Percentiles rank a stretch among this genome's conserved stretches.
Conservation (phyloP, 768 basidiomycete species). For the Boletus barrowsii region DNA sequence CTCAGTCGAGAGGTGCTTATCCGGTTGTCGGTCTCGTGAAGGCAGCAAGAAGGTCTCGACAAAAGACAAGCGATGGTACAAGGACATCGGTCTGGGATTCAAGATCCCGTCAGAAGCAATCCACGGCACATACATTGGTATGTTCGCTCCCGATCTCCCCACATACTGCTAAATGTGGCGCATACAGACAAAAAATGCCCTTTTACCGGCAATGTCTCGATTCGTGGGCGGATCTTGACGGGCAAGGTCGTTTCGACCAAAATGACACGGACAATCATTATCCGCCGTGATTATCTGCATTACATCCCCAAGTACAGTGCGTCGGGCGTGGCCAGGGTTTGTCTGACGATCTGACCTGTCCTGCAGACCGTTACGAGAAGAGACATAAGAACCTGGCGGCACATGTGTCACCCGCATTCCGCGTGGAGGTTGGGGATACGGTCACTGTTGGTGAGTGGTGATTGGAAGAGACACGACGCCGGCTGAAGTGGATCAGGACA, state of each 20-base stretch:
- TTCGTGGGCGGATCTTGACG: conserved; percentile 97
- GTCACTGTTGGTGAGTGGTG: conserved; percentile 86
- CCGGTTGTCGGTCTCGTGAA: conserved; percentile 14
- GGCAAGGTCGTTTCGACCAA: conserved; percentile 98
- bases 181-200: conserved; percentile 97
- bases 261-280: conserved; percentile 98
- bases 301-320: conserved; percentile 98
- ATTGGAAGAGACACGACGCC: not conserved
- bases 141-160: conserved; percentile 30
- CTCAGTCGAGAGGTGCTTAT: conserved; percentile 8
- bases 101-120: conserved; percentile 97
- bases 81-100: conserved; percentile 96
- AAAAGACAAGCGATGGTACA: conserved; percentile 98
- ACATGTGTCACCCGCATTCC: conserved; percentile 98
- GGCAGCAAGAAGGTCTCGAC: conserved; percentile 90
- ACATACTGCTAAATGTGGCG: not conserved
- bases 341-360: conserved; percentile 6
- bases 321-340: conserved; percentile 29
- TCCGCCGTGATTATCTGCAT: conserved; percentile 92
- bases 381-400: conserved; percentile 98
- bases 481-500: conserved; percentile 56
- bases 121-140: conserved; percentile 94
- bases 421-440: conserved; percentile 88
- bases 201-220: conserved; percentile 94
- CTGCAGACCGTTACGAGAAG: conserved; percentile 94